Conservation (phyloP, 2,329 filamentous ascomycete genomes). For the Rugonectria rugulosa region DNA sequence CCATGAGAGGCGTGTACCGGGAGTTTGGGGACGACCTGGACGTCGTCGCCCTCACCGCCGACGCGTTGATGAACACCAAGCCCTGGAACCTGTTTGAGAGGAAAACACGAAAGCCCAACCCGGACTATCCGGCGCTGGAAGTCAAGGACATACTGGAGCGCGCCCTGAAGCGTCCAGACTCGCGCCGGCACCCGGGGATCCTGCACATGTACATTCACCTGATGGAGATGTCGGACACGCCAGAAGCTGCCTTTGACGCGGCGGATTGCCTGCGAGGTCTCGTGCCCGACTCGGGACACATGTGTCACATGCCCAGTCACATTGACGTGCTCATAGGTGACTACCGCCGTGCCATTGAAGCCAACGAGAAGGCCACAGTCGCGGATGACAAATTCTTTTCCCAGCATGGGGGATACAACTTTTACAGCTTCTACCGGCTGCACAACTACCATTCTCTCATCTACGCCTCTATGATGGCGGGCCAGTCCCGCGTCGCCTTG, state of each 20-base stretch:
- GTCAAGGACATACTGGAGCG: slow-evolving; percentile 44
- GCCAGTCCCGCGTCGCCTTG: slow-evolving; percentile 67
- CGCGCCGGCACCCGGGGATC: slow-evolving; percentile 71
- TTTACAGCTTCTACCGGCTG: slow-evolving; percentile 79
- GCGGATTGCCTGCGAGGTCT: slow-evolving; percentile 70
- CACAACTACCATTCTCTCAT: slow-evolving; percentile 80
- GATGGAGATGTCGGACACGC: slow-evolving; percentile 76
- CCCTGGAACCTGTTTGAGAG: slow-evolving; percentile 56
- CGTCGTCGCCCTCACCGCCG: slow-evolving; percentile 47
- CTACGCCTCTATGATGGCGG: slow-evolving; percentile 81
- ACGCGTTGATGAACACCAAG: slow-evolving; percentile 57
- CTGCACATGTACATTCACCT: slow-evolving; percentile 80
- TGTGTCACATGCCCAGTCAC: slow-evolving; percentile 81
- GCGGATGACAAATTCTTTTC: slow-evolving; percentile 73
- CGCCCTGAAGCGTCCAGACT: slow-evolving; percentile 54
- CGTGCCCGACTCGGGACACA: slow-evolving; percentile 73
- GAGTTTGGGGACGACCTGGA: slow-evolving; percentile 51
- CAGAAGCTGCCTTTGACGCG: slow-evolving; percentile 67
- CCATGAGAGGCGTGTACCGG: slow-evolving; percentile 48
- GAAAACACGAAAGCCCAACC: slow-evolving; percentile 40
- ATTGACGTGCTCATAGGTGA: slow-evolving; percentile 74
- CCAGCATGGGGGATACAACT: slow-evolving; percentile 68
- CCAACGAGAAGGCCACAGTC: slow-evolving; percentile 70
- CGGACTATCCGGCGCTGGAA: slow-evolving; percentile 37
- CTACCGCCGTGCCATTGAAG: slow-evolving; percentile 70